Evolutionary conservation across 495 filamentous ascomycete genomes (phyloP), one percentile per base, ranked within the genome.

Genomic region (Mycothermus thermophilus): DNA sequence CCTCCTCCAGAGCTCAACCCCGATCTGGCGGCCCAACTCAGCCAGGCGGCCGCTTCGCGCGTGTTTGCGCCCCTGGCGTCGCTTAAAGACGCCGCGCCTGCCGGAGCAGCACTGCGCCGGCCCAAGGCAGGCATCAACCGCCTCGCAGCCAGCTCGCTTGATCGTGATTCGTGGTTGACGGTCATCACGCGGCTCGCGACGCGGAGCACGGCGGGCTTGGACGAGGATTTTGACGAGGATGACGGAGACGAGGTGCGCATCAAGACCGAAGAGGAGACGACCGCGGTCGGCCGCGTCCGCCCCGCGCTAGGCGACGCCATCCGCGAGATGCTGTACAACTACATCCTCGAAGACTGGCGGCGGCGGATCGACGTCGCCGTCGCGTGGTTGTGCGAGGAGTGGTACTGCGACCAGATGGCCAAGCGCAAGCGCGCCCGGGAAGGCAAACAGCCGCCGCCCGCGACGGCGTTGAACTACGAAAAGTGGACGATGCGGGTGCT

Each of bases 311-410:
- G 67, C 26, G 70, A 83, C 44, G 58, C 66, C 2, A 83, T 95
- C 35, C 73, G 90, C 13, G 80, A 93, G 44, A 68, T 69, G 11
- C 62, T 97, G 5, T 87, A 79, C 57, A 67, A 67, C 14, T 93
- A 88, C 55, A 70, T 96, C 26, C 65, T 94, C 15, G 81, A 86
- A 38, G 90, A 99, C 57, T 99, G 92, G 57, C 72, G 86, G 22
- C 74, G 70, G 25, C 75, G 88, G 15, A 82, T 96, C 36, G 85
- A 84, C 37, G 69, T 85, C 23, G 87, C 83, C 2, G 78, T 94
- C 34, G 71, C 76, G 12, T 99, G 90, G 90, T 64, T 96, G 17
- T 87, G 79, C 47, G 90, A 99, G 55, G 90, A 99, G 58, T 99
- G 88, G 88, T 96, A 93, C 59, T 90, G 84, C 50, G 92, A 94